phyloP scores from a whole-genome alignment of 2,329 filamentous ascomycete genomes.

The Paraphaeosphaeria sporulosa region DNA sequence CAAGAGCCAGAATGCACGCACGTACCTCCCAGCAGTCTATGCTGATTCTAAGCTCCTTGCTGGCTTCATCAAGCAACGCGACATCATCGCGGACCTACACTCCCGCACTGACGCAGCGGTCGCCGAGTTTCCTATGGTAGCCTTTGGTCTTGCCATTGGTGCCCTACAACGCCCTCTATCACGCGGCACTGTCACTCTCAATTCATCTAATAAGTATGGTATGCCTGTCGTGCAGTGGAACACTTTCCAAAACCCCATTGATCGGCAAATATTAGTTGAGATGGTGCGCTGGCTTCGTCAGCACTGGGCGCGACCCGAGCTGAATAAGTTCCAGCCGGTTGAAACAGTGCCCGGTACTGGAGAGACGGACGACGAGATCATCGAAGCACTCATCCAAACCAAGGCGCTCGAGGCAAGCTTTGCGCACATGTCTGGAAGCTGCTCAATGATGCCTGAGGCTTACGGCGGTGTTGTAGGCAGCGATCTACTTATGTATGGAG shows the following conservation, averaged over 20 bases:
- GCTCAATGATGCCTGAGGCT: conserved; percentile 14
- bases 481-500: conserved; percentile 14
- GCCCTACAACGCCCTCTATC: too few species aligned
- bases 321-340: too few species aligned
- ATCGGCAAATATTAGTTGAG: too few species aligned
- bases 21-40: conserved; percentile 35
- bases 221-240: too few species aligned
- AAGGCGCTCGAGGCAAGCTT: too few species aligned
- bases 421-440: not conserved
- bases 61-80: conserved; percentile 33
- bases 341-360: not conserved
- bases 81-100: conserved; percentile 21
- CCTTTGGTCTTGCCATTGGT: too few species aligned
- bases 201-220: too few species aligned
- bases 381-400: not conserved
- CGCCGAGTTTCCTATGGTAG: conserved; percentile 28
- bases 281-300: too few species aligned
- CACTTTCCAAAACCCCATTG: too few species aligned
- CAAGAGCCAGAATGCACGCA: conserved; percentile 26
- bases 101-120: conserved; percentile 34
- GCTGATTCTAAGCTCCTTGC: conserved; percentile 30
- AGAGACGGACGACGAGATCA: conserved; percentile 9
- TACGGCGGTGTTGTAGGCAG: conserved; percentile 17
- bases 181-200: not conserved
- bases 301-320: too few species aligned